A percentile compares a stretch with the other conserved stretches of the same genome.
phyloP scores from a whole-genome alignment of 257 asterid genomes.

The Ilex asprella region DNA sequence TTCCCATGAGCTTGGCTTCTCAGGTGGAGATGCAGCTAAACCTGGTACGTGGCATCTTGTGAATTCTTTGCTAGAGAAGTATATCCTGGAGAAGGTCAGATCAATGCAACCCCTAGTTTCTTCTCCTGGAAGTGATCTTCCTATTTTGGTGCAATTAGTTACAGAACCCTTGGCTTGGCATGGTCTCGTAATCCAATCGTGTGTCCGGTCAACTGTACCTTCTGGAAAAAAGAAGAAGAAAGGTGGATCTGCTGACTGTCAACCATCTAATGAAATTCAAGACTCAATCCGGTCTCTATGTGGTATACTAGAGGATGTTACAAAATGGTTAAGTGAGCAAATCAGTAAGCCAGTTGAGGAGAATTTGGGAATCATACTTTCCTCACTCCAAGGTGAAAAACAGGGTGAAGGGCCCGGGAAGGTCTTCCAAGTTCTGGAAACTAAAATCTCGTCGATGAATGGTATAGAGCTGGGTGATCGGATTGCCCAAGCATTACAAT shows the following conservation, averaged over 20 bases:
- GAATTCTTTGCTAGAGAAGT: constrained; percentile 50
- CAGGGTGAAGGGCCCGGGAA: constrained; percentile 54
- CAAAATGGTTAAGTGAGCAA: constrained; percentile 61
- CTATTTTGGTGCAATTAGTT: constrained; percentile 59
- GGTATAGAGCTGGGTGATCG: constrained; percentile 51
- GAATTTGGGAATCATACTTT: constrained; percentile 39
- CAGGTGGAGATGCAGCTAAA: constrained; percentile 21
- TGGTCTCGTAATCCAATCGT: constrained; percentile 59
- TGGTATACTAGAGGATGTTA: constrained; percentile 43
- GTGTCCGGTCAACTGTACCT: constrained; percentile 54
- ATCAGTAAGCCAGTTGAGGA: constrained; percentile 35
- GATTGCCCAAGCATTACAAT: constrained; percentile 44
- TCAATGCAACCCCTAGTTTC: constrained; percentile 45
- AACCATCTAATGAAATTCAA: constrained; percentile 37
- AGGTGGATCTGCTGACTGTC: constrained; percentile 51
- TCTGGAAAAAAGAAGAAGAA: constrained; percentile 92
- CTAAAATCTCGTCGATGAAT: constrained; percentile 30
- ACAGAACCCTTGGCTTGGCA: constrained; percentile 96
- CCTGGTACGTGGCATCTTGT: constrained; percentile 59
- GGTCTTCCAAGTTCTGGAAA: constrained; percentile 38
- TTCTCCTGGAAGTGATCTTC: constrained; percentile 65
- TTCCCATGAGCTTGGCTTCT: constrained; percentile 43
- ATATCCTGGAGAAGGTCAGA: constrained; percentile 41
- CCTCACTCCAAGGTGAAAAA: constrained; percentile 35
- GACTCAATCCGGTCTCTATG: constrained; percentile 56